A percentile compares a stretch with the other conserved stretches of the same genome.
These are phyloP conservation scores for Starmera pachycereana DNA, from an alignment of 805 yeast species.

Conservation along the genomic window DNA sequence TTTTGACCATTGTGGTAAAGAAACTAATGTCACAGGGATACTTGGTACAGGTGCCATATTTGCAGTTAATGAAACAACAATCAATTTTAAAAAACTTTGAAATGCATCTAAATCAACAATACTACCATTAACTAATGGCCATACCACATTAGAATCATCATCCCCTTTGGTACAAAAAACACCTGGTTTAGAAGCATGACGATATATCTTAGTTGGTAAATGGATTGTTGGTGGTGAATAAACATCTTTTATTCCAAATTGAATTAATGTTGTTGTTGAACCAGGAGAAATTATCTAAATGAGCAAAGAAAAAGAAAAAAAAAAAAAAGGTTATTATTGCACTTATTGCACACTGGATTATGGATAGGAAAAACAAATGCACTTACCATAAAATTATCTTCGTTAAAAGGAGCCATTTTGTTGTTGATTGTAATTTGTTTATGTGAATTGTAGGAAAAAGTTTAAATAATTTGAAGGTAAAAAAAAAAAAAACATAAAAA, in stretches of 20 bases:
- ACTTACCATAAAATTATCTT: constrained; percentile 17
- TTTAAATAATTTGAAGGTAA: no score
- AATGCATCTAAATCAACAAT: constrained; percentile 65
- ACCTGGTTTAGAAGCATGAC: constrained; percentile 25
- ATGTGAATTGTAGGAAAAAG: no score
- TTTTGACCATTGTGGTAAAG: constrained; percentile 63
- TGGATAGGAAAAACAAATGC: no score
- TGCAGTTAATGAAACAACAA: constrained; percentile 35
- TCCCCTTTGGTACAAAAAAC: constrained; percentile 19
- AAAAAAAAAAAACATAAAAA: no score
- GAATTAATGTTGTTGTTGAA: constrained; percentile 60
- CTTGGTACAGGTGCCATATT: constrained; percentile 25
- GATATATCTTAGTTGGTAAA: constrained; percentile 70
- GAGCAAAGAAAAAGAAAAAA: constrained; percentile 7
- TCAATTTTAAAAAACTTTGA: constrained; percentile 40
- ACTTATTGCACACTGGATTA: no score
- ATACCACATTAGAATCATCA: constrained; percentile 33
- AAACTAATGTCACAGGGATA: constrained; percentile 61
- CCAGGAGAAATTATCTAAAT: constrained; percentile 64
- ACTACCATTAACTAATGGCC: constrained; percentile 55
- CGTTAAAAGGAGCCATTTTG: constrained; percentile 21
- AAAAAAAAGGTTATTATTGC: not conserved
- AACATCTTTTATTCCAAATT: constrained; percentile 67
- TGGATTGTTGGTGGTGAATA: constrained; percentile 66
- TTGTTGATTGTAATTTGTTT: not conserved